A percentile compares a stretch with the other conserved stretches of the same genome.
Evolutionary conservation across 2,329 filamentous ascomycete species (phyloP).

Genomic region (Pyrenochaeta sp.): DNA sequence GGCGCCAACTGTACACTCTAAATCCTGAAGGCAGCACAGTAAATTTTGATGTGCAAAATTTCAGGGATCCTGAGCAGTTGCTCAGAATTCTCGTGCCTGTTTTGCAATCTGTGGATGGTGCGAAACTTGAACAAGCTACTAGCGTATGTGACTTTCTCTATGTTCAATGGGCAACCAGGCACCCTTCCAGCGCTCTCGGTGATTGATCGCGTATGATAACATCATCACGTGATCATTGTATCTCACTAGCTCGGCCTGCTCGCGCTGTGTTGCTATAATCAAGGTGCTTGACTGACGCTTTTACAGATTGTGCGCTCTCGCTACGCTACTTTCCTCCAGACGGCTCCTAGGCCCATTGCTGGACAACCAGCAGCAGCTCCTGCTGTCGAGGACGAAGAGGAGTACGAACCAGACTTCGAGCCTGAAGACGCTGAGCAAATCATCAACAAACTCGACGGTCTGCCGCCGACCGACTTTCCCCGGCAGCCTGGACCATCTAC

Average conservation of each 20-base stretch:
- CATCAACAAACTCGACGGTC: slow-evolving; percentile 76
- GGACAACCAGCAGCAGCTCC: slow-evolving; percentile 39
- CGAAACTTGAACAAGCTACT: slow-evolving; percentile 75
- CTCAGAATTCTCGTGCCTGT: slow-evolving; percentile 84
- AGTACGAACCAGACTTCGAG: slow-evolving; percentile 90
- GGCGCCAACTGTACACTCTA: slow-evolving; percentile 86
- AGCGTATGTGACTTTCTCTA: slow-evolving; percentile 62
- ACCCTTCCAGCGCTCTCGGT: neutral
- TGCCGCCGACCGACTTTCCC: slow-evolving; percentile 65
- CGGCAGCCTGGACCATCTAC: slow-evolving; percentile 46
- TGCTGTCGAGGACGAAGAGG: slow-evolving; percentile 79
- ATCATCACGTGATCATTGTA: neutral
- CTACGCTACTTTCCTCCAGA: slow-evolving; percentile 50
- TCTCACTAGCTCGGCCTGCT: neutral
- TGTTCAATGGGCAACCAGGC: neutral
- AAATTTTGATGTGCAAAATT: slow-evolving; percentile 81
- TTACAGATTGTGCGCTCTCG: slow-evolving; percentile 52
- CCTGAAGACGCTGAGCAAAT: slow-evolving; percentile 82
- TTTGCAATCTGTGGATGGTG: slow-evolving; percentile 74
- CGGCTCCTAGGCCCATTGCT: slow-evolving; percentile 33
- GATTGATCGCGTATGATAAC: neutral
- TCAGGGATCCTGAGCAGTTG: slow-evolving; percentile 76
- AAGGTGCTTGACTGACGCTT: slow-evolving; percentile 21
- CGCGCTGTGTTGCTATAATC: neutral
- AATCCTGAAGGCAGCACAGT: slow-evolving; percentile 77